These are phyloP conservation scores for Backusella luteola DNA, from an alignment of 192 early-diverging fungal species.

Conservation along the genomic window DNA sequence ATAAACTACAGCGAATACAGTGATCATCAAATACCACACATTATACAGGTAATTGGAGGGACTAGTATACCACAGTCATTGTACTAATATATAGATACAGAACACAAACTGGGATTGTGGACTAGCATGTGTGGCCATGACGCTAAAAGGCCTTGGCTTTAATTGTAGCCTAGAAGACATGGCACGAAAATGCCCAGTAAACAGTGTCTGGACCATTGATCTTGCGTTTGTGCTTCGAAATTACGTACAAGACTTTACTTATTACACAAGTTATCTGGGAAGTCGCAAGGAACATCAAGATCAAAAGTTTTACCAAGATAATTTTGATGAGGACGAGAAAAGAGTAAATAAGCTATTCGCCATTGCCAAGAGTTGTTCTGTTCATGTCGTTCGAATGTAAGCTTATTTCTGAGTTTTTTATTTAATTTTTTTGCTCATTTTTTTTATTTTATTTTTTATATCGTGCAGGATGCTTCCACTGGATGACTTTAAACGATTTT, in stretches of 20 bases:
- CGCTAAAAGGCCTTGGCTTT: slow-evolving; percentile 61
- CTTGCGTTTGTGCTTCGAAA: slow-evolving; percentile 74
- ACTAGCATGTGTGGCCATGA: slow-evolving; percentile 81
- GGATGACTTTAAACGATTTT: slow-evolving; percentile 83
- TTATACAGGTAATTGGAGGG: slow-evolving; percentile 21
- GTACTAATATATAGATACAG: slow-evolving; percentile 18
- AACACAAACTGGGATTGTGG: slow-evolving; percentile 84
- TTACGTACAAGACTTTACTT: slow-evolving; percentile 84
- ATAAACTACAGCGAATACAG: slow-evolving; percentile 26
- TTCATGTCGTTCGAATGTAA: slow-evolving; percentile 74
- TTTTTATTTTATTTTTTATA: background rate
- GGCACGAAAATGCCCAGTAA: slow-evolving; percentile 48
- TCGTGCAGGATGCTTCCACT: slow-evolving; percentile 57
- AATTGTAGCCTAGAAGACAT: slow-evolving; percentile 57
- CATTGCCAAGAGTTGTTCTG: slow-evolving; percentile 60
- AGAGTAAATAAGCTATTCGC: slow-evolving; percentile 78
- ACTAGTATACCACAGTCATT: no score
- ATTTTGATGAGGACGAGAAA: slow-evolving; percentile 66
- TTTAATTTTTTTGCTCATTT: background rate
- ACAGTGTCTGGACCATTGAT: slow-evolving; percentile 92
- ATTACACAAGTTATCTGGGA: slow-evolving; percentile 87
- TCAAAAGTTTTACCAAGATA: slow-evolving; percentile 70
- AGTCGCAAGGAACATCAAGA: slow-evolving; percentile 70
- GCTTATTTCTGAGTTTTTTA: slow-evolving; percentile 4
- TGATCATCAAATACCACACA: slow-evolving; percentile 26